These are phyloP conservation scores for Letharia lupina DNA, from an alignment of 495 filamentous ascomycete species.

Conservation along the genomic window DNA sequence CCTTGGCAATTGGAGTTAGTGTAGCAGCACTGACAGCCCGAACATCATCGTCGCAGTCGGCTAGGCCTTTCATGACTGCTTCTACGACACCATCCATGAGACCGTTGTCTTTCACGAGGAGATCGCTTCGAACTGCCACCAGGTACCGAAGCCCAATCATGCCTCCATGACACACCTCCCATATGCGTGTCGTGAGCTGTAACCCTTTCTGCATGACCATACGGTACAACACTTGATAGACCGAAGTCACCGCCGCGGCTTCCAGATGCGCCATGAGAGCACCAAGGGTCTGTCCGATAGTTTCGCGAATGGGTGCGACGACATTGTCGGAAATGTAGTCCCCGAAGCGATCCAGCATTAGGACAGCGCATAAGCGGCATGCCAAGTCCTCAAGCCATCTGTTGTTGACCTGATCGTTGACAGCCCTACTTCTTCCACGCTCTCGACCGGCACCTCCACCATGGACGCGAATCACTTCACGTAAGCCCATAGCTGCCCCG, in stretches of 20 bases:
- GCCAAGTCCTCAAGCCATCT: slow-evolving; percentile 88
- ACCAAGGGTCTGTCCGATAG: slow-evolving; percentile 90
- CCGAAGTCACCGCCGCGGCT: slow-evolving; percentile 61
- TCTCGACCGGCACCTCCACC: slow-evolving; percentile 81
- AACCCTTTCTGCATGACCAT: slow-evolving; percentile 89
- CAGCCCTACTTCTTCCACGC: slow-evolving; percentile 55
- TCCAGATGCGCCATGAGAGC: slow-evolving; percentile 76
- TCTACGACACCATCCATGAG: slow-evolving; percentile 90
- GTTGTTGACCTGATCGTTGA: slow-evolving; percentile 72
- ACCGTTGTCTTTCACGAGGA: slow-evolving; percentile 68
- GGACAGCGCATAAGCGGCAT: slow-evolving; percentile 83
- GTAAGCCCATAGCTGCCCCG: slow-evolving; percentile 88
- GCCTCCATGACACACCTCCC: slow-evolving; percentile 95
- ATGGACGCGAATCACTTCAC: slow-evolving; percentile 87
- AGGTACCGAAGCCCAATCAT: slow-evolving; percentile 95
- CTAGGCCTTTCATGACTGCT: slow-evolving; percentile 90
- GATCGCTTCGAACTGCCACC: slow-evolving; percentile 86
- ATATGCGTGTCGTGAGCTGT: slow-evolving; percentile 58
- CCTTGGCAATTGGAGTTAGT: slow-evolving; percentile 86
- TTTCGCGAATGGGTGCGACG: slow-evolving; percentile 91
- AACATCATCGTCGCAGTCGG: slow-evolving; percentile 87
- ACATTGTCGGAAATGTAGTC: slow-evolving; percentile 97
- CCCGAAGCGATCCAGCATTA: slow-evolving; percentile 95
- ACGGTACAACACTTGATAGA: slow-evolving; percentile 71
- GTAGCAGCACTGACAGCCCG: slow-evolving; percentile 95